A percentile compares a stretch with the other conserved stretches of the same genome.
phyloP scores from a whole-genome alignment of 441 rosid species.

The Brassica balearica region DNA sequence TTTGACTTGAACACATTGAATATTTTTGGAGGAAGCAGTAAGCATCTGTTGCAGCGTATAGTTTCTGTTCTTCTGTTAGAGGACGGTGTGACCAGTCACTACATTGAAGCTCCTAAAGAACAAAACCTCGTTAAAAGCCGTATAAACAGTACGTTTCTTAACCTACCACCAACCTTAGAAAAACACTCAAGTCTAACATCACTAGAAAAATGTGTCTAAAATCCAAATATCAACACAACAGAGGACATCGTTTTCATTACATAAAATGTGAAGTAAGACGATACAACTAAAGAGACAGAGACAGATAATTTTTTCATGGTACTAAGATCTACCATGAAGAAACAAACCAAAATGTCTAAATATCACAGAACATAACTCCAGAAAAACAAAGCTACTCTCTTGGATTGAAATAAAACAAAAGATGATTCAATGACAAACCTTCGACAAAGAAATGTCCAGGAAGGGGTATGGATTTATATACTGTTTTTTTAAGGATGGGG shows the following conservation, averaged over 20 bases:
- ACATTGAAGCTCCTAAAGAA: slow-evolving; percentile 92
- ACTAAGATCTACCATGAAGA: too few relatives aligned
- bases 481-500: slow-evolving; percentile 61
- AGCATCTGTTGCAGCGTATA: slow-evolving; percentile 87
- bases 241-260: too few relatives aligned
- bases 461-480: slow-evolving; percentile 15
- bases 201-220: too few relatives aligned
- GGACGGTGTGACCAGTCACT: slow-evolving; percentile 97
- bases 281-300: too few relatives aligned
- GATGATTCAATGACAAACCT: slow-evolving; percentile 55
- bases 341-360: too few relatives aligned
- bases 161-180: too few relatives aligned
- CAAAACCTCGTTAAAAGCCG: slow-evolving; percentile 33
- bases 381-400: neutral
- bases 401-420: neutral
- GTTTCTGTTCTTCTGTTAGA: slow-evolving; percentile 90
- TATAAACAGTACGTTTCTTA: neutral
- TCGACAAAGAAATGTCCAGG: slow-evolving; percentile 67
- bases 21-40: slow-evolving; percentile 75
- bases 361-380: neutral
- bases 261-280: too few relatives aligned
- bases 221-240: too few relatives aligned
- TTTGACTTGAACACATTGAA: slow-evolving; percentile 55
- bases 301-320: too few relatives aligned
- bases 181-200: too few relatives aligned